These are phyloP conservation scores for Penicillium aurantiogriseum DNA, from an alignment of 2,329 filamentous ascomycete species.

Conservation along the genomic window DNA sequence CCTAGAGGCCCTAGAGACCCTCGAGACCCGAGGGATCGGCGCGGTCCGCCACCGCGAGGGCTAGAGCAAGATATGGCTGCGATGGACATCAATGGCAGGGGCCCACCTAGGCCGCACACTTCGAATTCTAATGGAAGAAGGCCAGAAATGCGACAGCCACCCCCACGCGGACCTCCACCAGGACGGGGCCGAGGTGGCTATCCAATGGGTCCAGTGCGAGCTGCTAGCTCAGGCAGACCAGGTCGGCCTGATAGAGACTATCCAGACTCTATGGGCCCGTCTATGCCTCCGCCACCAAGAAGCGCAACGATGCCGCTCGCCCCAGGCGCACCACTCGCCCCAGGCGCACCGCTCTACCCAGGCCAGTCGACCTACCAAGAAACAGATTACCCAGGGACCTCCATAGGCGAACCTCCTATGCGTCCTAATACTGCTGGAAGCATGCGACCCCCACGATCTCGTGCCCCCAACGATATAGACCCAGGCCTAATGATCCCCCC, in stretches of 20 bases:
- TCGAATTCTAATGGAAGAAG: constrained; percentile 36
- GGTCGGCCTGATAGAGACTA: constrained; percentile 28
- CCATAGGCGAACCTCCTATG: constrained; percentile 19
- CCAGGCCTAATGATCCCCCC: constrained; percentile 15
- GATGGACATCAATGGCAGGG: constrained; percentile 38
- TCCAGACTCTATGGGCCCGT: constrained; percentile 26
- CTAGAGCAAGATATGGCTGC: constrained; percentile 42
- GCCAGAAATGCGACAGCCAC: constrained; percentile 30
- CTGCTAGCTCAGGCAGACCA: constrained; percentile 28
- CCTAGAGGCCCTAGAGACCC: constrained; percentile 29
- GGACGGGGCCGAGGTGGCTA: constrained; percentile 25
- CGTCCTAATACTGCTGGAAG: constrained; percentile 30
- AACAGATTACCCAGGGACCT: constrained; percentile 19
- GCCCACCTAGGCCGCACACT: constrained; percentile 39
- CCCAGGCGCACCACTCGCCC: constrained; percentile 16
- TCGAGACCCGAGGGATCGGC: constrained; percentile 29
- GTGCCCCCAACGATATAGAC: constrained; percentile 28
- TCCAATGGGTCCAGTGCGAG: constrained; percentile 26
- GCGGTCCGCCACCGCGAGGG: constrained; percentile 33
- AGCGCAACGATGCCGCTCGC: constrained; percentile 40
- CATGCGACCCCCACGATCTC: constrained; percentile 20
- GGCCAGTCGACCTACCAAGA: constrained; percentile 38
- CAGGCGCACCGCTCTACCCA: constrained; percentile 25
- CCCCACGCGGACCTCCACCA: constrained; percentile 26
- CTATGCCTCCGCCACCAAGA: constrained; percentile 32